Percentiles rank a stretch among this genome's conserved stretches.
phyloP scores from a whole-genome alignment of 2,329 filamentous ascomycete genomes.

The Colletotrichum theobromicola region DNA sequence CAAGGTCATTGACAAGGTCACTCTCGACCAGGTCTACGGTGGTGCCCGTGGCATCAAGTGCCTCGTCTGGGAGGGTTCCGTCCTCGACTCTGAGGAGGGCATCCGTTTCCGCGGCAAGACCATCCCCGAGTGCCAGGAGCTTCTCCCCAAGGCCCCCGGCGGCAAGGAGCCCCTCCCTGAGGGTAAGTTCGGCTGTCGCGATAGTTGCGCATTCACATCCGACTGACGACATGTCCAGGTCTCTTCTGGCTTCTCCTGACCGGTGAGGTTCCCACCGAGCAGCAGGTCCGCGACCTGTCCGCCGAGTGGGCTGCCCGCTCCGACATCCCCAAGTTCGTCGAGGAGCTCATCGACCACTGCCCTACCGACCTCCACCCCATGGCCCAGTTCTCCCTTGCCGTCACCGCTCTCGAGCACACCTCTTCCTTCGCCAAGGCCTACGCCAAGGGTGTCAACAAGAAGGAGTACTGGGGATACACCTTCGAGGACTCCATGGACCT shows the following conservation, averaged over 20 bases:
- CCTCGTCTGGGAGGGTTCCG: slow-evolving; percentile 98
- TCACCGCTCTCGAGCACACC: slow-evolving; percentile 97
- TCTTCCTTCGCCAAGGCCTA: slow-evolving; percentile 98
- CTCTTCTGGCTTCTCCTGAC: slow-evolving; percentile 99
- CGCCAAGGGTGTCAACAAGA: slow-evolving; percentile 98
- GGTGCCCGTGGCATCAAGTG: slow-evolving; percentile 99
- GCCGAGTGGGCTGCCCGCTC: slow-evolving; percentile 98
- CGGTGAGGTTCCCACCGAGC: slow-evolving; percentile 95
- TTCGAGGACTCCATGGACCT: slow-evolving; percentile 99
- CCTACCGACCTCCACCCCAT: slow-evolving; percentile 98
- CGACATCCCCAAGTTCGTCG: slow-evolving; percentile 95
- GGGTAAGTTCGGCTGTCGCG: slow-evolving; percentile 54
- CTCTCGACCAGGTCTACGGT: slow-evolving; percentile 98
- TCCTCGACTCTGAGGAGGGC: slow-evolving; percentile 97
- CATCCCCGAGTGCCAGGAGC: slow-evolving; percentile 97
- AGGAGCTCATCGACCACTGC: slow-evolving; percentile 99
- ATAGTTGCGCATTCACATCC: neutral
- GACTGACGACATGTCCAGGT: slow-evolving; percentile 53
- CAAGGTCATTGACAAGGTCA: slow-evolving; percentile 97
- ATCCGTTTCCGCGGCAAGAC: slow-evolving; percentile 99
- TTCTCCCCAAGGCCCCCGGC: slow-evolving; percentile 95
- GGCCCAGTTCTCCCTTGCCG: slow-evolving; percentile 98
- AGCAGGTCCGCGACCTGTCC: slow-evolving; percentile 97
- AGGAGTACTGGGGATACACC: slow-evolving; percentile 99
- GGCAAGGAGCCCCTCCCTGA: slow-evolving; percentile 97